Conservation (phyloP, 2,329 filamentous ascomycete genomes). For the Paraphoma sp. region DNA sequence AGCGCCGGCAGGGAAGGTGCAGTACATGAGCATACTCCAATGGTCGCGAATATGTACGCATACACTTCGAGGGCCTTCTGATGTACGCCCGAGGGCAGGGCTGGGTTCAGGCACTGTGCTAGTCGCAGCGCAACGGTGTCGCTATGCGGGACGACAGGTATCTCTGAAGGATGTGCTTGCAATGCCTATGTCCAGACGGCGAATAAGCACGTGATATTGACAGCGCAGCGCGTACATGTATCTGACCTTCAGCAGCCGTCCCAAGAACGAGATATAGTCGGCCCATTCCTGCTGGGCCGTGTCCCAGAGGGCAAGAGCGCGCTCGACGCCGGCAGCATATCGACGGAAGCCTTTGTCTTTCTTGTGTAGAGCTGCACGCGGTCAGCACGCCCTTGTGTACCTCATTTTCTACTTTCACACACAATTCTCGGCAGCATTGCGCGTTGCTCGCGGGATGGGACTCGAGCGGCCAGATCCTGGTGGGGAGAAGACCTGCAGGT, state of each 20-base stretch:
- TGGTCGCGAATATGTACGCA: slow-evolving; percentile 82
- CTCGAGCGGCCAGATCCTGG: slow-evolving; percentile 84
- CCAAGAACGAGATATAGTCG: slow-evolving; percentile 97
- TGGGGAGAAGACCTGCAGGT: slow-evolving; percentile 64
- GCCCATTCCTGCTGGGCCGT: slow-evolving; percentile 97
- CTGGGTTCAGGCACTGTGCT: slow-evolving; percentile 92
- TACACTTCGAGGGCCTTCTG: slow-evolving; percentile 98
- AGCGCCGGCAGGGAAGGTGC: slow-evolving; percentile 17
- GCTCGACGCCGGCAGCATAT: slow-evolving; percentile 88
- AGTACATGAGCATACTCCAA: slow-evolving; percentile 65
- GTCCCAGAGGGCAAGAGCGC: slow-evolving; percentile 88
- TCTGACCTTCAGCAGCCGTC: slow-evolving; percentile 82
- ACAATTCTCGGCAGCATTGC: slow-evolving; percentile 80
- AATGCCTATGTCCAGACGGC: slow-evolving; percentile 67
- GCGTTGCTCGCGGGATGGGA: slow-evolving; percentile 77
- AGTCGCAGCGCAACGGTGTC: slow-evolving; percentile 84
- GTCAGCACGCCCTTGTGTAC: slow-evolving; percentile 20
- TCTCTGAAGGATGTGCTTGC: slow-evolving; percentile 79
- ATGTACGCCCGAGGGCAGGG: slow-evolving; percentile 92
- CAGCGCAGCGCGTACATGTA: slow-evolving; percentile 6
- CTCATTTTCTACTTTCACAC: slow-evolving; percentile 45
- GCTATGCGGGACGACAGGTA: slow-evolving; percentile 80
- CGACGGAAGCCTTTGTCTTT: slow-evolving; percentile 78
- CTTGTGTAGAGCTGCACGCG: slow-evolving; percentile 58
- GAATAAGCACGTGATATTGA: slow-evolving; percentile 28